Conservation (phyloP, 768 basidiomycete species). For the Mrakia hoshinonis region DNA sequence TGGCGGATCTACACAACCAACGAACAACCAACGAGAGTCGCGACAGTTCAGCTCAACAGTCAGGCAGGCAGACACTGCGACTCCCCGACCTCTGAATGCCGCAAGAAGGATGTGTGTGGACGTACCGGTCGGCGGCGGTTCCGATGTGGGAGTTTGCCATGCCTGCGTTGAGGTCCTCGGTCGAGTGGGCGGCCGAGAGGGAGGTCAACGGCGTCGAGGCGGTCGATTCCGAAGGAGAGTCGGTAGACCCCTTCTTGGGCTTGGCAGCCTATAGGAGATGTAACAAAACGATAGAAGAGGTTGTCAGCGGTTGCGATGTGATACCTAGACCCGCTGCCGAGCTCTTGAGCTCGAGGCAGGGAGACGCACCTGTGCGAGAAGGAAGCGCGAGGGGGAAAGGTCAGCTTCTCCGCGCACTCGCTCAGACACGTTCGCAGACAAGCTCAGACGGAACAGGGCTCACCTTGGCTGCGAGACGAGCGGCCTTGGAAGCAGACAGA, state of each 20-base stretch:
- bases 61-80: background rate
- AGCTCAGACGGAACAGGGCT: background rate
- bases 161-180: conserved; percentile 57
- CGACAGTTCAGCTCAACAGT: background rate
- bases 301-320: background rate
- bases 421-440: background rate
- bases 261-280: conserved; percentile 40
- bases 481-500: conserved; percentile 29
- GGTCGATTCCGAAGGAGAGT: conserved; percentile 57
- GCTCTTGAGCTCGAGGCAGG: background rate
- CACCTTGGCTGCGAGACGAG: conserved; percentile 10
- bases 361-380: background rate
- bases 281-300: background rate
- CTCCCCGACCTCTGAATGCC: background rate
- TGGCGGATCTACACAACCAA: conserved; percentile 63
- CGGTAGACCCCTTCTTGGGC: conserved; percentile 43
- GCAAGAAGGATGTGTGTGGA: conserved; percentile 6
- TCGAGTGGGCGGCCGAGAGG: conserved; percentile 65
- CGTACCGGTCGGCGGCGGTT: conserved; percentile 79
- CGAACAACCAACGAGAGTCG: background rate
- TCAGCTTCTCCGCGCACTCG: background rate
- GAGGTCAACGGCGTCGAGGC: conserved; percentile 74
- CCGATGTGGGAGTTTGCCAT: conserved; percentile 73
- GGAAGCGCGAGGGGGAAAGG: background rate
- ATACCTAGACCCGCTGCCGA: background rate